These are phyloP conservation scores for Leptosphaerulina australis DNA, from an alignment of 2,329 filamentous ascomycete species.

Conservation along the genomic window DNA sequence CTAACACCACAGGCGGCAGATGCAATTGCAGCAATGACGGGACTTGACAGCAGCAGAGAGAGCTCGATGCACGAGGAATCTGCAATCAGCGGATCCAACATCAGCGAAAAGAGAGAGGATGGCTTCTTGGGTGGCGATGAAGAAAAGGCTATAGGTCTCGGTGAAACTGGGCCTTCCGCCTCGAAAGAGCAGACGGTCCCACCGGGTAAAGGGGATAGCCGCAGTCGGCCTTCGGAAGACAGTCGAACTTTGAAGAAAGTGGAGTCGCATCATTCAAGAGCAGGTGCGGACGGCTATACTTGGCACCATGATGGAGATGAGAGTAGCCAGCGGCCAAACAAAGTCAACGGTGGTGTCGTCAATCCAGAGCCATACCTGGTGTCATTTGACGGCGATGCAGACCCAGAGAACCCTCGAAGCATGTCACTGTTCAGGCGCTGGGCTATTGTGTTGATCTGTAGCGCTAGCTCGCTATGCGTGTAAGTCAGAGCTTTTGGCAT, in stretches of 20 bases:
- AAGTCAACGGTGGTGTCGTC: conserved; percentile 24
- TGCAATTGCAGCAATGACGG: not conserved
- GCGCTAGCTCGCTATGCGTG: conserved; percentile 79
- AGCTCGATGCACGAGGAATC: conserved; percentile 11
- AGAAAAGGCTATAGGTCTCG: conserved; percentile 23
- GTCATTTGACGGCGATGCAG: conserved; percentile 73
- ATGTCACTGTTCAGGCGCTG: conserved; percentile 73
- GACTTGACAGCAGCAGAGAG: conserved; percentile 5
- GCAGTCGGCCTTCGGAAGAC: conserved; percentile 26
- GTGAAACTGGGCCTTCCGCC: conserved; percentile 2
- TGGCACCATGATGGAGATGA: conserved; percentile 40
- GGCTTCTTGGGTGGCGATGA: conserved; percentile 15
- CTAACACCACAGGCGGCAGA: no score
- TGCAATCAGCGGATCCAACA: conserved; percentile 20
- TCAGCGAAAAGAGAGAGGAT: conserved; percentile 20
- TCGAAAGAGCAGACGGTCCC: conserved; percentile 2
- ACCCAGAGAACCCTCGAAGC: conserved; percentile 76
- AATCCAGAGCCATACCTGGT: conserved; percentile 65
- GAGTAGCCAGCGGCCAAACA: conserved; percentile 25
- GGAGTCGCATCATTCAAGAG: conserved; percentile 45
- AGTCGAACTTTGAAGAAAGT: conserved; percentile 24
- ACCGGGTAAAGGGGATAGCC: conserved; percentile 4
- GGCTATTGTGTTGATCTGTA: conserved; percentile 77
- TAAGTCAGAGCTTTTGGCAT: conserved; percentile 57
- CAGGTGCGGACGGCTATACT: conserved; percentile 48